phyloP scores from a whole-genome alignment of 805 yeast genomes.

The Wickerhamiella azymoides region DNA sequence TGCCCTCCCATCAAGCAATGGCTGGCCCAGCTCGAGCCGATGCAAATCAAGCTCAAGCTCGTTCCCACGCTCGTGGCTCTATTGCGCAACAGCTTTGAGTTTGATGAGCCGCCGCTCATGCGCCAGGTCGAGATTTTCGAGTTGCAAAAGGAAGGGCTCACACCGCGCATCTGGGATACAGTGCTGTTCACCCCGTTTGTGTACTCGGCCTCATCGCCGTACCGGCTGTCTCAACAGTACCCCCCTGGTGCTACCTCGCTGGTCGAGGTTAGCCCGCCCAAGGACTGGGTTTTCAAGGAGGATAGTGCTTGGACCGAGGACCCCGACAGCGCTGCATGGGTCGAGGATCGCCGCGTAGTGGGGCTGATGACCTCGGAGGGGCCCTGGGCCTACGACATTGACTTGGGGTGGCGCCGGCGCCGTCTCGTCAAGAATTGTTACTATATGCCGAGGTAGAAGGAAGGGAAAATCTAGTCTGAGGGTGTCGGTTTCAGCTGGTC shows the following conservation, averaged over 20 bases:
- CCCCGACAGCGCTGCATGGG: slow-evolving; percentile 38
- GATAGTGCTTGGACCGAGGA: slow-evolving; percentile 57
- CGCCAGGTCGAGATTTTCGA: slow-evolving; percentile 66
- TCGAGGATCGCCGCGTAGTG: slow-evolving; percentile 31
- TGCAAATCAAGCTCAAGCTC: slow-evolving; percentile 19
- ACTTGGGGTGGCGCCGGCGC: slow-evolving; percentile 30
- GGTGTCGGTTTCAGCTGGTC: no score
- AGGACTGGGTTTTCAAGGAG: slow-evolving; percentile 55
- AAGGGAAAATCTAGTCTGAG: no score
- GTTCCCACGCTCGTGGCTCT: slow-evolving; percentile 26
- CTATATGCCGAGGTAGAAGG: slow-evolving; percentile 7
- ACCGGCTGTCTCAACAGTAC: slow-evolving; percentile 34
- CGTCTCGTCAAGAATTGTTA: slow-evolving; percentile 27
- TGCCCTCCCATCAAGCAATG: slow-evolving; percentile 43
- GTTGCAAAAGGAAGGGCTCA: slow-evolving; percentile 49
- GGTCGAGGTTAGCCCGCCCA: slow-evolving; percentile 49
- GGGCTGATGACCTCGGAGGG: slow-evolving; percentile 21
- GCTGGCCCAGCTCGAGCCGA: slow-evolving; percentile 19
- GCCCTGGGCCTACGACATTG: slow-evolving; percentile 29
- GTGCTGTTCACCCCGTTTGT: slow-evolving; percentile 41
- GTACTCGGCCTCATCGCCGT: slow-evolving; percentile 38
- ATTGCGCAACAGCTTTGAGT: slow-evolving; percentile 34
- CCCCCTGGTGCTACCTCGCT: slow-evolving; percentile 54
- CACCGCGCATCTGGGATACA: slow-evolving; percentile 48
- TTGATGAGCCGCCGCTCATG: slow-evolving; percentile 56